Conservation (phyloP, 2,329 filamentous ascomycete genomes). For the Mycogone perniciosa region DNA sequence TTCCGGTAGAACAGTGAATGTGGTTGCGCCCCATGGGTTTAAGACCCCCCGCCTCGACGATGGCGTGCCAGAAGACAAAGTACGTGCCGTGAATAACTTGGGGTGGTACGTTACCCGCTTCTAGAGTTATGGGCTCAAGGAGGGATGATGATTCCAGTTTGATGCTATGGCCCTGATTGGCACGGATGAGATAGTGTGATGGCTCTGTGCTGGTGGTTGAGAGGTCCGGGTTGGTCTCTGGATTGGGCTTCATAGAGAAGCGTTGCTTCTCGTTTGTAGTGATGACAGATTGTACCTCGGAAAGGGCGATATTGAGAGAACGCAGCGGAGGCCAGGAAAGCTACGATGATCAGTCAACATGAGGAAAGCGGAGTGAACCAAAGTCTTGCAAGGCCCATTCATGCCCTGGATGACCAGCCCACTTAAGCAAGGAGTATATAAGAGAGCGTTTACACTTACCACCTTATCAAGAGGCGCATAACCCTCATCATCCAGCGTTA, state of each 20-base stretch:
- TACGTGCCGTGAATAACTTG: slow-evolving; percentile 85
- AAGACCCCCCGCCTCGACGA: slow-evolving; percentile 70
- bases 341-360: slow-evolving; percentile 23
- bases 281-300: slow-evolving; percentile 66
- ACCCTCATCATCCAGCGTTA: slow-evolving; percentile 52
- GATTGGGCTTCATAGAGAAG: slow-evolving; percentile 65
- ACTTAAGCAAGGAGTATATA: not conserved
- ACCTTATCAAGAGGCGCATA: slow-evolving; percentile 53
- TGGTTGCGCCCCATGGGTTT: slow-evolving; percentile 78
- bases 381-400: too few species aligned
- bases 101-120: slow-evolving; percentile 50
- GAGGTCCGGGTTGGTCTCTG: slow-evolving; percentile 20
- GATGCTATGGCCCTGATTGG: slow-evolving; percentile 91
- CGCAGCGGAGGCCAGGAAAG: slow-evolving; percentile 54
- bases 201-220: slow-evolving; percentile 39
- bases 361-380: too few species aligned
- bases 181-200: slow-evolving; percentile 76
- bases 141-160: slow-evolving; percentile 64
- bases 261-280: slow-evolving; percentile 81
- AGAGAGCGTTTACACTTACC: slow-evolving; percentile 37
- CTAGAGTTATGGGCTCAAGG: slow-evolving; percentile 56
- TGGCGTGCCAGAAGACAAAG: slow-evolving; percentile 69
- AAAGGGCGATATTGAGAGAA: slow-evolving; percentile 65
- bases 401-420: not conserved
- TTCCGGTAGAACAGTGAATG: slow-evolving; percentile 78